Percentiles rank a stretch among this genome's conserved stretches.
Evolutionary conservation across 306 rosid species (phyloP).

Genomic region (Cucumis melo): DNA sequence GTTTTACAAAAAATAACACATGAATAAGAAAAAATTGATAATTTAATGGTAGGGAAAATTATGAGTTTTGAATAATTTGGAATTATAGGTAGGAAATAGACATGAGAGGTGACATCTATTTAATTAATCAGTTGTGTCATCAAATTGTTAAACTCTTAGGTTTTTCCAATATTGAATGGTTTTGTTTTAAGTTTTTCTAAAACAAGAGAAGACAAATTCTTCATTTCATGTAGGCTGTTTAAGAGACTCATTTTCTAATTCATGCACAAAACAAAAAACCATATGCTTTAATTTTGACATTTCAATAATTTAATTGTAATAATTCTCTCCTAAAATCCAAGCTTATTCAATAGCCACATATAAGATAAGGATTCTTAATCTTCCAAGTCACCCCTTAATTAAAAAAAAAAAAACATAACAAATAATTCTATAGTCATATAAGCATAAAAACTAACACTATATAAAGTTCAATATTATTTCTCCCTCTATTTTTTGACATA

Average conservation of each 20-base stretch:
- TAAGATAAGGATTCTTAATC: not conserved
- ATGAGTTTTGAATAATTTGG: not conserved
- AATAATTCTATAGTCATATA: no score
- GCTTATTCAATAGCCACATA: not conserved
- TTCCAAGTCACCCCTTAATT: not conserved
- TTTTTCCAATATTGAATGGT: not conserved
- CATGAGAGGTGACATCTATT: not conserved
- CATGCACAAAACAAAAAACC: not conserved
- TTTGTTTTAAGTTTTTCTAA: not conserved
- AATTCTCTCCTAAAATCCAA: not conserved
- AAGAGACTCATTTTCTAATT: not conserved
- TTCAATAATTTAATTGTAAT: not conserved
- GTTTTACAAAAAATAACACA: not conserved
- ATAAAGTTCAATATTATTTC: no score
- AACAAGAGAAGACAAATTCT: conserved; percentile 2
- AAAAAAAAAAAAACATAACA: no score
- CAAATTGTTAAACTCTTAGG: not conserved
- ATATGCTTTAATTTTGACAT: not conserved
- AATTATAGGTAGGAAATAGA: not conserved
- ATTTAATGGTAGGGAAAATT: not conserved
- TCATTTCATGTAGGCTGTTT: conserved; percentile 5
- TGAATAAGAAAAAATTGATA: not conserved
- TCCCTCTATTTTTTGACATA: no score
- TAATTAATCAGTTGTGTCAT: not conserved
- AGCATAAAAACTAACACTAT: no score